Percentiles rank a stretch among this genome's conserved stretches.
Conservation (phyloP, 305 asterid species). For the Andrographis paniculata region DNA sequence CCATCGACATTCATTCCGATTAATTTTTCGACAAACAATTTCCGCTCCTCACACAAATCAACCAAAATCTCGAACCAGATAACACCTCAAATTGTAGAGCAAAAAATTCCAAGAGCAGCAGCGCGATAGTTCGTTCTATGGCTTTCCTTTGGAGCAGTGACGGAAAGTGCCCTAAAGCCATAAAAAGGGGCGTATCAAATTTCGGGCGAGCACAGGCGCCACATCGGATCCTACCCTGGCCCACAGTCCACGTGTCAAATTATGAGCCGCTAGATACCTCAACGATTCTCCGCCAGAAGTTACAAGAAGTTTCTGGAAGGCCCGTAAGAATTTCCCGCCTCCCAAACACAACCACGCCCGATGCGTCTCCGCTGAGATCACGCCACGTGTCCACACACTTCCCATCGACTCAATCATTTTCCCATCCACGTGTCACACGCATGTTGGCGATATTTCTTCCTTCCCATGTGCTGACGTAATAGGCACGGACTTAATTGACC, state of each 20-base stretch:
- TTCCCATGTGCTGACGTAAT: no score
- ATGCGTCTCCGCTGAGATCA: constrained; percentile 14
- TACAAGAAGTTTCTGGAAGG: constrained; percentile 74
- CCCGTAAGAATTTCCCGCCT: constrained; percentile 26
- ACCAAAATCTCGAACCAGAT: not conserved
- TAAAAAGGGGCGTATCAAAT: constrained; percentile 45
- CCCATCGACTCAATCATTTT: no score
- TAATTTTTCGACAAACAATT: not conserved
- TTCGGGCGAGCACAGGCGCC: constrained; percentile 33
- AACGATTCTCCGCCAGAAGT: constrained; percentile 47
- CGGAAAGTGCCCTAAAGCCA: constrained; percentile 30
- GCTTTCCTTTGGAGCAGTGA: constrained; percentile 6
- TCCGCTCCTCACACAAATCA: not conserved
- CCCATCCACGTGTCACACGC: no score
- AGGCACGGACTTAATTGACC: no score
- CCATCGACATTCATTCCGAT: constrained; percentile 53
- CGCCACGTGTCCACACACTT: constrained; percentile 13
- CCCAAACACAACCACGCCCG: constrained; percentile 10
- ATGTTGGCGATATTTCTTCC: no score
- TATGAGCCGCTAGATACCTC: constrained; percentile 29
- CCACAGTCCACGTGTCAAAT: constrained; percentile 36
- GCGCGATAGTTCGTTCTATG: constrained; percentile 3
- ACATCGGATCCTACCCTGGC: constrained; percentile 53
- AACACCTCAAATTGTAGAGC: not conserved
- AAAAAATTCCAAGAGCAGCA: not conserved